Conservation (phyloP, 2,329 filamentous ascomycete genomes). For the Penicillium olsonii region DNA sequence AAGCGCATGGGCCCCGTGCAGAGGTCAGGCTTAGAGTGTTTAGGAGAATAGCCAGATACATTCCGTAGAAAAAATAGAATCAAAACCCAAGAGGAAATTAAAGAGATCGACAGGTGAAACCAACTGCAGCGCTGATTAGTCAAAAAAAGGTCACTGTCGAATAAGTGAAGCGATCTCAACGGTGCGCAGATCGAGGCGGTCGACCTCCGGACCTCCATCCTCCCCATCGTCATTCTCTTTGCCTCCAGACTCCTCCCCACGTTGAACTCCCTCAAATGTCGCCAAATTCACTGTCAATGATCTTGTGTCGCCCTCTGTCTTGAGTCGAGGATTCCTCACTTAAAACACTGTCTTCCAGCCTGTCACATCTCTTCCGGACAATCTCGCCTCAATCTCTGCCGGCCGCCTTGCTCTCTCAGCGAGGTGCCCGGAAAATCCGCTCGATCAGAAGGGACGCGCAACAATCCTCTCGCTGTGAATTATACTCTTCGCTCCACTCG, state of each 20-base stretch:
- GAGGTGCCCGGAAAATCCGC: neutral
- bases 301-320: slow-evolving; percentile 12
- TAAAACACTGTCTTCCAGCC: slow-evolving; percentile 14
- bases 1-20: neutral
- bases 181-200: slow-evolving; percentile 14
- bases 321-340: slow-evolving; percentile 18
- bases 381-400: slow-evolving; percentile 6
- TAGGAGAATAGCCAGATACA: too few species aligned
- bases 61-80: too few species aligned
- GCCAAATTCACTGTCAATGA: slow-evolving; percentile 10
- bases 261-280: slow-evolving; percentile 15
- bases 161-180: neutral
- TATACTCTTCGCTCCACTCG: slow-evolving; percentile 18
- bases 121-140: too few species aligned
- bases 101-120: too few species aligned
- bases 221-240: slow-evolving; percentile 16
- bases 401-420: neutral
- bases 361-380: slow-evolving; percentile 14
- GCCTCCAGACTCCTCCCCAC: slow-evolving; percentile 8
- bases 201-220: slow-evolving; percentile 27
- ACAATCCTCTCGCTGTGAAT: slow-evolving; percentile 6
- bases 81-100: neutral
- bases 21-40: neutral
- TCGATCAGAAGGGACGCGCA: neutral
- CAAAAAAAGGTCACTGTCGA: slow-evolving; percentile 1